Base-by-base conservation (phyloP, 805 yeast species). In the Starmerella riodocensis region DNA sequence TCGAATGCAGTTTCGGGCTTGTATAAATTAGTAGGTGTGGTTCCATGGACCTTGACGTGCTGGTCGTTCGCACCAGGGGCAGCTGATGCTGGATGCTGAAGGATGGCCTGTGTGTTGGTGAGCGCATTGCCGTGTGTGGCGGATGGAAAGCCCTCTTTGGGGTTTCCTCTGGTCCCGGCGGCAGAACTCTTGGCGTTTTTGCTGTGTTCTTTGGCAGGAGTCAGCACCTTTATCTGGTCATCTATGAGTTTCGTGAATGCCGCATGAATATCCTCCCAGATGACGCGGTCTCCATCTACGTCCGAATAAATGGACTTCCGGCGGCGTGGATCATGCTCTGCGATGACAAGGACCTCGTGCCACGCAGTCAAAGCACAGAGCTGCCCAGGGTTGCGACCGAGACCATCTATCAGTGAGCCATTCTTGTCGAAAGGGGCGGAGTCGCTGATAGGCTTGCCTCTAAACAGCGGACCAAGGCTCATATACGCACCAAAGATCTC, bases 391-490 rank as follows among this genome's bases (percentile, higher is more conserved):
- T 30, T n/a, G 13, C 51, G 43, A 5, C 48, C 32, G 25, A 65
- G 46, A 1, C 69, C 69, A 5, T 58, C 46, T 3, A 63, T 45
- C 27, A 64, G 47, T 7, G 66, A 54, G n/a, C 56, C 62, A 30
- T 63, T 63, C 8, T 53, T 54, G 43, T 56, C 58, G 6, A 65
- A 52, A 13, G 42, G 26, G 54, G 43, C 20, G 40, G 31, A 4
- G 6, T 36, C 37, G 30, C 46, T 39, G 4, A 48, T 17, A 9
- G 42, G 48, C 22, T 47, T 46, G 11, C 60, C 59, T 12, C 57
- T 34, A 33, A 56, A 57, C 7, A 44, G 37, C 1, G 68, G 64
- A 1, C 65, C 66, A 11, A 56, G 47, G 4, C 61, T 49, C 53
- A 63, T 39, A 42, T 59, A 64, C 18, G 55, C 45, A 19, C 51